A percentile compares a stretch with the other conserved stretches of the same genome.
Evolutionary conservation across 2,329 filamentous ascomycete species (phyloP).

Genomic region (Stemphylium beticola): DNA sequence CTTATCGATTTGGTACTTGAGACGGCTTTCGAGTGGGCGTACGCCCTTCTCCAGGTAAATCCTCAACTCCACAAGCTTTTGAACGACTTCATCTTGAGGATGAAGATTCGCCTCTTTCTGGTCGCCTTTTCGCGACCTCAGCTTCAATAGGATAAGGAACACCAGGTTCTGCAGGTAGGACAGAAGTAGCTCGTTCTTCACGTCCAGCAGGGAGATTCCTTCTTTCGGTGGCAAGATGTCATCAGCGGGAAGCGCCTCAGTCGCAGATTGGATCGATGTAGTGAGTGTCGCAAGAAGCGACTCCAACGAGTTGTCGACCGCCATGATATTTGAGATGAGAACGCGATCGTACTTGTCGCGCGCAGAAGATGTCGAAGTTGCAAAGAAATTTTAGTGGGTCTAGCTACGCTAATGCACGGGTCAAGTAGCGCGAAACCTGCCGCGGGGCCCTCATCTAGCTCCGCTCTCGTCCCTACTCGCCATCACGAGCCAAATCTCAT

Average conservation of each 20-base stretch:
- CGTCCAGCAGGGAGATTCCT: conserved; percentile 91
- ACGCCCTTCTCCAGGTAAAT: conserved; percentile 93
- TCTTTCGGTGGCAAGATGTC: conserved; percentile 75
- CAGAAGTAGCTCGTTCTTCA: conserved; percentile 96
- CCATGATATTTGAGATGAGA: conserved; percentile 33
- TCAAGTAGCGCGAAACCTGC: neutral
- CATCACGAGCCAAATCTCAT: neutral
- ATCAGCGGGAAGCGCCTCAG: conserved; percentile 59
- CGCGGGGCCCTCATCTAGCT: neutral
- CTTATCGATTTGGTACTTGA: conserved; percentile 96
- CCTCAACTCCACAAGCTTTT: conserved; percentile 89
- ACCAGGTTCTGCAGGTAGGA: conserved; percentile 95
- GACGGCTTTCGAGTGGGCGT: conserved; percentile 82
- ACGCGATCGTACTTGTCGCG: conserved; percentile 9
- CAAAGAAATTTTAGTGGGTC: conserved; percentile 25
- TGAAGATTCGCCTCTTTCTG: conserved; percentile 49
- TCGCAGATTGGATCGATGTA: conserved; percentile 69
- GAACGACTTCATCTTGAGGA: conserved; percentile 72
- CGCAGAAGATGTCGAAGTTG: conserved; percentile 6
- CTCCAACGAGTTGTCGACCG: conserved; percentile 48
- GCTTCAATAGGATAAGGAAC: conserved; percentile 81
- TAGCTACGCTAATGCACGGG: conserved; percentile 3
- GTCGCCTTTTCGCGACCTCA: conserved; percentile 55
- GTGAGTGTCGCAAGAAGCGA: conserved; percentile 54
- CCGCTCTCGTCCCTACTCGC: neutral